Base-by-base conservation (phyloP, 352 stramenopile genomes). In the Thalassiosira exigua region DNA sequence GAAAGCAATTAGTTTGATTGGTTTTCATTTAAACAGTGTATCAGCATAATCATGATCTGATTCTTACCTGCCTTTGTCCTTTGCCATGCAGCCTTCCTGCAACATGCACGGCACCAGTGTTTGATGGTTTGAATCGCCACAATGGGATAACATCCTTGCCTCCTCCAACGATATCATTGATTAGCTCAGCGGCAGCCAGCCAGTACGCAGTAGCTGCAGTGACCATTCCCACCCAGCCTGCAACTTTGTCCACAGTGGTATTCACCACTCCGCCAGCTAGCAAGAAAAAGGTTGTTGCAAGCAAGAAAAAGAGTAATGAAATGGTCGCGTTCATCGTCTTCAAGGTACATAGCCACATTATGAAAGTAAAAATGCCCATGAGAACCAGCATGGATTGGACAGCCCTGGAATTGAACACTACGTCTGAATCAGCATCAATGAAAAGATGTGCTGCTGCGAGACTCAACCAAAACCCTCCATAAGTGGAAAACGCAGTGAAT, bases 341-440 rank as follows among this genome's bases (percentile, higher is more conserved):
- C 39, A 84, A 75, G 29, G 69, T 77, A 21, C 64, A 70, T 14
- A 84, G 67, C 75, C 75, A 84, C 2, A 84, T 29, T 3, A 84
- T 53, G 30, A 62, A 58, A 1, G 69, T 81, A 22, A 78, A 77
- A 11, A 84, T 44, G 21, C 27, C 69, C 21, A 67, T 27, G 14
- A 81, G 24, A 19, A 72, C 54, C 3, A 84, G 46, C 75, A 81
- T 71, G n/a, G 61, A 41, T 58, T 80, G 53, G 3, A 66, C 9
- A 24, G 69, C 75, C 56, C 81, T 75, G 2, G 48, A 53, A 29
- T 79, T 80, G 22, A 70, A 24, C 27, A 1, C 21, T 14, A 61
- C 22, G 7, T 24, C 17, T 29, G 22, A 5, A 33, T 30, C 32
- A 21, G 65, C 68, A n/a, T 19, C 26, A 21, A 57, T 24, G 14